phyloP scores from a whole-genome alignment of 2,329 filamentous ascomycete species.

The Colletotrichum musicola region DNA sequence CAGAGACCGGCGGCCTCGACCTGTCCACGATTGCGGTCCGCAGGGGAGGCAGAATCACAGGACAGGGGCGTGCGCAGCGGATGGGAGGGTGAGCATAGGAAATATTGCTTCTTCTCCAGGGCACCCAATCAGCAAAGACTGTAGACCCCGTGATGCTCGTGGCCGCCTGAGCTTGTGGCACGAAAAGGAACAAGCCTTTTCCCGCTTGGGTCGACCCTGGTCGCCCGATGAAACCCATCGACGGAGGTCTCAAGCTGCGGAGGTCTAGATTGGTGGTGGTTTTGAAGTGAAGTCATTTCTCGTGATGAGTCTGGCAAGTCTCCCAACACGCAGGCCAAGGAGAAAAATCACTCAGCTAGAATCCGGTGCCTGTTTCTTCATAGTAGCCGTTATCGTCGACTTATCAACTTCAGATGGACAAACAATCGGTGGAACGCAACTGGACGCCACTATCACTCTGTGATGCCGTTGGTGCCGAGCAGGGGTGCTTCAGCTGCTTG shows the following conservation, averaged over 20 bases:
- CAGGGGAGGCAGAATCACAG: neutral
- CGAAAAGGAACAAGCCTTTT: constrained; percentile 28
- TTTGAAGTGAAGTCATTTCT: neutral
- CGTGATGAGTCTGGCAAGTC: neutral
- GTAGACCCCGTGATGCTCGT: neutral
- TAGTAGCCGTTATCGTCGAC: too few relatives aligned
- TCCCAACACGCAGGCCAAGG: neutral
- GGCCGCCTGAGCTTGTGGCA: constrained; percentile 13
- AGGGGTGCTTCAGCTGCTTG: constrained; percentile 21
- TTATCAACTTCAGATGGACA: neutral
- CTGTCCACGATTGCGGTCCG: neutral
- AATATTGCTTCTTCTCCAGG: constrained; percentile 25
- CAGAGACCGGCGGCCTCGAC: neutral
- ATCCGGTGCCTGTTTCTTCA: too few relatives aligned
- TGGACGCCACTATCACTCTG: constrained; percentile 20
- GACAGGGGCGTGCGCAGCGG: constrained; percentile 8
- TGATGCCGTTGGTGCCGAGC: constrained; percentile 10
- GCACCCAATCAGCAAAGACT: constrained; percentile 18
- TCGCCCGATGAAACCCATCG: neutral
- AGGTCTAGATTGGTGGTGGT: neutral
- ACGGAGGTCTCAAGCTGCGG: neutral
- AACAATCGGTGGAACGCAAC: neutral
- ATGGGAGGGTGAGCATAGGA: constrained; percentile 19
- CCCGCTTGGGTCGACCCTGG: constrained; percentile 4
- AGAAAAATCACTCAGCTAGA: too few relatives aligned